phyloP scores from a whole-genome alignment of 495 filamentous ascomycete genomes.

The Tuber microsphaerosporum region DNA sequence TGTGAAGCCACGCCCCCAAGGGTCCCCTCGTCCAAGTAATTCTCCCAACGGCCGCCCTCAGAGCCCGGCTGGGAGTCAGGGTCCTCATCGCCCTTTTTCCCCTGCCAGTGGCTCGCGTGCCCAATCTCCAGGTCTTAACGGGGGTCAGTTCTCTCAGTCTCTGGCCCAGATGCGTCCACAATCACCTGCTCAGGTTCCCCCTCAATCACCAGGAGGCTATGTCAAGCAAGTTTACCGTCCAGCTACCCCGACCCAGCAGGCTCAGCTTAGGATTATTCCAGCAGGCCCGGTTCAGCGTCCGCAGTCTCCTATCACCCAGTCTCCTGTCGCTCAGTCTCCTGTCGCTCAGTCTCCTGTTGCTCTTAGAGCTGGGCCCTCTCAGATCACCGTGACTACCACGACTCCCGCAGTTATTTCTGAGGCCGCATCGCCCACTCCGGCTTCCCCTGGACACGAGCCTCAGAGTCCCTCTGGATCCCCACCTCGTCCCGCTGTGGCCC shows the following conservation, averaged over 20 bases:
- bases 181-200: slow-evolving; percentile 12
- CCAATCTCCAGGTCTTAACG: slow-evolving; percentile 10
- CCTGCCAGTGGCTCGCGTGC: slow-evolving; percentile 8
- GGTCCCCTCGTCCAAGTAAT: slow-evolving; percentile 46
- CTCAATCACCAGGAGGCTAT: slow-evolving; percentile 29
- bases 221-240: slow-evolving; percentile 35
- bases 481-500: slow-evolving; percentile 21
- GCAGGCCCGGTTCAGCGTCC: slow-evolving; percentile 8
- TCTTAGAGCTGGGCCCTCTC: slow-evolving; percentile 23
- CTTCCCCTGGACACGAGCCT: slow-evolving; percentile 8
- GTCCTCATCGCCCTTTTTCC: slow-evolving; percentile 20
- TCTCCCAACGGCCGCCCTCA: slow-evolving; percentile 40
- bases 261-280: slow-evolving; percentile 15
- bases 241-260: slow-evolving; percentile 17
- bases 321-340: slow-evolving; percentile 33
- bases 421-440: slow-evolving; percentile 9
- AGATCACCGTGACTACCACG: slow-evolving; percentile 31
- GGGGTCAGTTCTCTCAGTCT: slow-evolving; percentile 11
- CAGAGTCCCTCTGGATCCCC: slow-evolving; percentile 18
- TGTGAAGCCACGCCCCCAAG: slow-evolving; percentile 68
- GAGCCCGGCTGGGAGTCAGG: slow-evolving; percentile 14
- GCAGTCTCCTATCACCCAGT: slow-evolving; percentile 34
- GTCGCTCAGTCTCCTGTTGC: slow-evolving; percentile 1
- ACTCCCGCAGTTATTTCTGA: background rate
- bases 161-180: slow-evolving; percentile 9